A percentile compares a stretch with the other conserved stretches of the same genome.
Conservation (phyloP, 805 yeast genomes). For the Starmerella stellata region DNA sequence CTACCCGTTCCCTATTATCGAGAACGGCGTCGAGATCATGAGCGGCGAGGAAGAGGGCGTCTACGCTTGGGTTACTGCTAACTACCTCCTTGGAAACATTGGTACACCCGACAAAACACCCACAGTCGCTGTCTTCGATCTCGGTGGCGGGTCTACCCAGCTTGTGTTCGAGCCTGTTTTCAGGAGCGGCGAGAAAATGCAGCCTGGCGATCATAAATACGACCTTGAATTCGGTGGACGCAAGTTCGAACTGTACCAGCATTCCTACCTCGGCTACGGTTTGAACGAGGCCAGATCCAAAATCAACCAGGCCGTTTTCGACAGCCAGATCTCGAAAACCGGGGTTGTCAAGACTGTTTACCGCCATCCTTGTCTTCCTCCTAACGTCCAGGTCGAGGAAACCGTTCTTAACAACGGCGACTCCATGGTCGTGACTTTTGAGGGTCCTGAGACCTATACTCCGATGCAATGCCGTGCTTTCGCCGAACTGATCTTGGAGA, state of each 20-base stretch:
- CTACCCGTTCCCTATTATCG: slow-evolving; percentile 84
- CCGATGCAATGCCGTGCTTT: slow-evolving; percentile 74
- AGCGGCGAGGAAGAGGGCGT: slow-evolving; percentile 96
- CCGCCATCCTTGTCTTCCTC: slow-evolving; percentile 73
- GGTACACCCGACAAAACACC: slow-evolving; percentile 59
- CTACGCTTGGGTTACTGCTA: slow-evolving; percentile 95
- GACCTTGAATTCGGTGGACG: slow-evolving; percentile 64
- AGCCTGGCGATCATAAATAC: slow-evolving; percentile 78
- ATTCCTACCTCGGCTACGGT: slow-evolving; percentile 90
- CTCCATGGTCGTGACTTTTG: slow-evolving; percentile 32
- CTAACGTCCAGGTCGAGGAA: slow-evolving; percentile 42
- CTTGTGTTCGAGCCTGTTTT: slow-evolving; percentile 93
- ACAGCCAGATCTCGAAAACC: slow-evolving; percentile 22
- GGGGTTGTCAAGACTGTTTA: slow-evolving; percentile 25
- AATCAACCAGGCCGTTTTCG: slow-evolving; percentile 49
- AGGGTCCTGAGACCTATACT: slow-evolving; percentile 44
- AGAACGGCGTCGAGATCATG: slow-evolving; percentile 81
- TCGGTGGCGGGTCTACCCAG: slow-evolving; percentile 98
- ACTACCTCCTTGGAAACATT: slow-evolving; percentile 81
- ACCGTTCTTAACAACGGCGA: slow-evolving; percentile 10
- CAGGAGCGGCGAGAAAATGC: slow-evolving; percentile 30
- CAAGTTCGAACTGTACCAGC: slow-evolving; percentile 70
- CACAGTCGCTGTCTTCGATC: slow-evolving; percentile 92
- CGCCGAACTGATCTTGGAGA: slow-evolving; percentile 67
- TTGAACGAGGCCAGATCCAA: slow-evolving; percentile 83